Conservation (phyloP, 257 asterid species). For the Solanum chaucha region DNA sequence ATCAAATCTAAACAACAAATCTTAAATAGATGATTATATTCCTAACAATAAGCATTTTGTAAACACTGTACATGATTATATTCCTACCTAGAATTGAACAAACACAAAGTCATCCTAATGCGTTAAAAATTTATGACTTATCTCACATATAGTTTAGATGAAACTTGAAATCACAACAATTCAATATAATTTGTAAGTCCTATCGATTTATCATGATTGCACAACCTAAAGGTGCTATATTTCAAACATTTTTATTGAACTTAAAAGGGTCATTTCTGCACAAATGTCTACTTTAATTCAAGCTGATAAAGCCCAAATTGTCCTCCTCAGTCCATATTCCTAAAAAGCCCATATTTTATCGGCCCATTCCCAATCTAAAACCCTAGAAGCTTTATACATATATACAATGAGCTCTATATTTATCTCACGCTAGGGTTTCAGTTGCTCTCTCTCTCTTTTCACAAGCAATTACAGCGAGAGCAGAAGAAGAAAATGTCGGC, state of each 20-base stretch:
- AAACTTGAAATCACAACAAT: neutral
- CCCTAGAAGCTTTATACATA: neutral
- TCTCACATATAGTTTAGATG: neutral
- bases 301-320: neutral
- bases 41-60: neutral
- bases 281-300: neutral
- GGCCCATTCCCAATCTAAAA: neutral
- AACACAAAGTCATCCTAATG: neutral
- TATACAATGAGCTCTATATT: neutral
- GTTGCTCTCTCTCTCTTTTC: neutral
- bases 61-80: neutral
- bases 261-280: neutral
- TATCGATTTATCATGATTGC: neutral
- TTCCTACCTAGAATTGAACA: neutral
- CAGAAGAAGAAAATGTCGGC: constrained; percentile 38
- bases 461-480: neutral
- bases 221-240: too few species aligned
- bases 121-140: neutral
- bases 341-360: neutral
- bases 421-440: neutral
- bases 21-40: too few species aligned
- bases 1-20: too few species aligned
- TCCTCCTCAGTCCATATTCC: neutral
- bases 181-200: neutral
- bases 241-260: too few species aligned